phyloP scores from a whole-genome alignment of 148 eudicot genomes.

The Polygonum maritimum region DNA sequence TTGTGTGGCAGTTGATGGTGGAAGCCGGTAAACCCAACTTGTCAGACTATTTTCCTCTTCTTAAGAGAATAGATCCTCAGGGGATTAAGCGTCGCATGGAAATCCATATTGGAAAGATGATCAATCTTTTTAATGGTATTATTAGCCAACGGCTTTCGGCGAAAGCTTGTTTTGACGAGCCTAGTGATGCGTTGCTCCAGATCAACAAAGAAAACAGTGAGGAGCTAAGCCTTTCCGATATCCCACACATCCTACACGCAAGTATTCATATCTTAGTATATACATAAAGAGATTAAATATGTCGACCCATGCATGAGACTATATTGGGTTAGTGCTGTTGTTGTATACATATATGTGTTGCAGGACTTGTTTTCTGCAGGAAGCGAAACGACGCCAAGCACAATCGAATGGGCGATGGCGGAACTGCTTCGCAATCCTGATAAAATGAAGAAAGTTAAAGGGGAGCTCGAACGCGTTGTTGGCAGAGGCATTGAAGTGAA shows the following conservation, averaged over 20 bases:
- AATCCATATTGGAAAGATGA: background rate
- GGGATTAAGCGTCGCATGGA: background rate
- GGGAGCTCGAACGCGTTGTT: background rate
- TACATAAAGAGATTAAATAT: too few species aligned
- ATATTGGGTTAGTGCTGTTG: too few species aligned
- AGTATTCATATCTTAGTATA: too few species aligned
- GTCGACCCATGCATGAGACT: too few species aligned
- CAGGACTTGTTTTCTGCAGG: background rate
- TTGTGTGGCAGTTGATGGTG: background rate
- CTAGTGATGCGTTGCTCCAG: too few species aligned
- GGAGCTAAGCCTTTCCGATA: too few species aligned
- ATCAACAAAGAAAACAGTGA: too few species aligned
- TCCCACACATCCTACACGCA: too few species aligned
- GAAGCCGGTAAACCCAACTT: background rate
- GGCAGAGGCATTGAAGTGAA: slow-evolving; percentile 10
- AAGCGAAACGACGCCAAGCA: slow-evolving; percentile 15
- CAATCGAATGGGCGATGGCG: too few species aligned
- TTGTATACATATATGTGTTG: background rate
- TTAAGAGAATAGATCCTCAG: background rate
- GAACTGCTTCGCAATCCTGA: too few species aligned
- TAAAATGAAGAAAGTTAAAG: too few species aligned
- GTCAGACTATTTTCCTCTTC: slow-evolving; percentile 2
- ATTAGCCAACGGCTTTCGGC: background rate
- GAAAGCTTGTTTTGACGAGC: background rate
- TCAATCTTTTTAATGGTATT: background rate